Conservation (phyloP, 805 yeast species). For the Schwanniomyces sp. region DNA sequence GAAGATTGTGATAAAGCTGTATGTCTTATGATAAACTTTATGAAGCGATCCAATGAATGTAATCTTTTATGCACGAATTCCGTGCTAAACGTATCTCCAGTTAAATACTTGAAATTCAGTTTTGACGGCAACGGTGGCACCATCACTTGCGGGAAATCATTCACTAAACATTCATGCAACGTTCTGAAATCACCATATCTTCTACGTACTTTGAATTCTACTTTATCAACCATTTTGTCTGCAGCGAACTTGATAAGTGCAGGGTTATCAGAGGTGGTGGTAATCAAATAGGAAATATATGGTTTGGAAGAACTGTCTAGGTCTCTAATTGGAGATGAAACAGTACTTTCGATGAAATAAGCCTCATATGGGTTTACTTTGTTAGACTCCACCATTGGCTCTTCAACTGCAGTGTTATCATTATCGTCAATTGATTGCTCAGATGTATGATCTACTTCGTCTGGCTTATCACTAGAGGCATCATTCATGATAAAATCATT, state of each 20-base stretch:
- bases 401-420: constrained; percentile 8
- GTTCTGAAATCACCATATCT: constrained; percentile 86
- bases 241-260: constrained; percentile 40
- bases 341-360: constrained; percentile 29
- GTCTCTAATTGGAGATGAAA: constrained; percentile 65
- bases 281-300: constrained; percentile 69
- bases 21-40: constrained; percentile 72
- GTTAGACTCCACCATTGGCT: constrained; percentile 3
- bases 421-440: neutral
- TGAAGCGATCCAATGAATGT: constrained; percentile 73
- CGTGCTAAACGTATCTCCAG: constrained; percentile 87
- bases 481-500: neutral
- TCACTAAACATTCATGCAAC: constrained; percentile 68
- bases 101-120: constrained; percentile 84
- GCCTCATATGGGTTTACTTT: constrained; percentile 9
- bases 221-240: constrained; percentile 10
- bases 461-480: neutral
- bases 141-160: constrained; percentile 81
- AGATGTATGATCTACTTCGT: neutral
- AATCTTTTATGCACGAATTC: constrained; percentile 85
- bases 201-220: constrained; percentile 59
- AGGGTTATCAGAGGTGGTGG: constrained; percentile 64
- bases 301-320: constrained; percentile 69
- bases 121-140: constrained; percentile 95
- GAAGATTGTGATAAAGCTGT: constrained; percentile 69